A percentile compares a stretch with the other conserved stretches of the same genome.
These are phyloP conservation scores for Hordeum pubiflorum DNA, from an alignment of 202 grass and related monocot species.

Conservation along the genomic window DNA sequence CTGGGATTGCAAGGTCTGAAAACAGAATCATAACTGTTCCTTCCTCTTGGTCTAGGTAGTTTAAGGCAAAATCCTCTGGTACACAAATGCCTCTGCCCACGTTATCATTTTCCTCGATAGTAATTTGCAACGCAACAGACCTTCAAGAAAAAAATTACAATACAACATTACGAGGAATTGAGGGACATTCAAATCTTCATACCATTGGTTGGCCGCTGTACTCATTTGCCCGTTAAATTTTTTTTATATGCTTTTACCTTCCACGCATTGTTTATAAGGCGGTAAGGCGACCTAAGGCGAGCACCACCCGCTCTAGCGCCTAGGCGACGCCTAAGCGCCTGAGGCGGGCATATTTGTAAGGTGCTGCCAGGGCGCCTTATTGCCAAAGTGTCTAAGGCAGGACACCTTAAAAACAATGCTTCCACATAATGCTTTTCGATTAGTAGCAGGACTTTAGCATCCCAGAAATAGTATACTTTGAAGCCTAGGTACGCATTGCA, in stretches of 20 bases:
- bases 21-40: not conserved
- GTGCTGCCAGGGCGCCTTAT: no score
- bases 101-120: not conserved
- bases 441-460: not conserved
- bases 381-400: no score
- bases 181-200: not conserved
- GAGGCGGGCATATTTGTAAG: no score
- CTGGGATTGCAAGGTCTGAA: not conserved
- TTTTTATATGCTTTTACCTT: not conserved
- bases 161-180: not conserved
- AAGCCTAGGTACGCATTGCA: not conserved
- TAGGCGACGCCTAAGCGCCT: no score
- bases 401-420: not conserved
- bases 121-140: not conserved
- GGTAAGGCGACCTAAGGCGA: no score
- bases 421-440: not conserved
- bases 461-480: not conserved
- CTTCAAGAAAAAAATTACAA: not conserved
- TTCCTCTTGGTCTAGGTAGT: not conserved
- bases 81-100: not conserved
- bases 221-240: not conserved
- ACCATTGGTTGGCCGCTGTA: not conserved
- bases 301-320: no score
- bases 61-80: not conserved
- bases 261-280: not conserved